Evolutionary conservation across 1,139 yeast genomes (phyloP), one percentile per base, ranked within the genome.

Genomic region (Debaryomycetaceae sp.): DNA sequence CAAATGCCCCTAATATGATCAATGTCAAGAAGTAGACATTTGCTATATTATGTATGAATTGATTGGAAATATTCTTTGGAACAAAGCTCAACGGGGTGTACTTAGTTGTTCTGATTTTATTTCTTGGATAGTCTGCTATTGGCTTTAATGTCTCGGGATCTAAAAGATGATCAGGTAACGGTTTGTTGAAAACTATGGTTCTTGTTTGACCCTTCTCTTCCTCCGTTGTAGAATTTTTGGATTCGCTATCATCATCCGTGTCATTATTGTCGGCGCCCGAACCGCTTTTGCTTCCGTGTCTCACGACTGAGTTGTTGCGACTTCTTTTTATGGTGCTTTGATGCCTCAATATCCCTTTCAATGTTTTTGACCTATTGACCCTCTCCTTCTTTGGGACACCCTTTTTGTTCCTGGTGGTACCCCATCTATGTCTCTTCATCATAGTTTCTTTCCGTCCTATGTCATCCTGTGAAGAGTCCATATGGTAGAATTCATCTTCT

Each of bases 381-480:
- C 68, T 70, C 44, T 71, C 76, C 48, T 60, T 61, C 36, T 66
- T 64, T 5, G 90, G 89, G 41, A 77, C 72, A n/a, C 95, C 95
- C 51, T 81, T 78, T 50, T 82, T 83, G 57, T 83, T 81, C 53
- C 96, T 76, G 49, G 85, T 87, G 6, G 97, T 89, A 46, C 97
- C 97, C 96, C 96, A 87, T 66, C 97, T 76, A 55, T 83, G 79
- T 56, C 95, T 78, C 56, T 85, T 82, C 82, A 83, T 83, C 5
- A 69, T 65, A 11, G 68, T 59, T 22, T 48, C 55, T 46, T 43
- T 27, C 39, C 37, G 8, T 7, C n/a, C 13, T 34, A 34, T 2
- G 8, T 27, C 31, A 27, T 27, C 31, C 11, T 27, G 31, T 11
- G 31, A 27, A 27, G 31, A 27, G 31, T 27, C 31, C 31, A 27